These are phyloP conservation scores for Biancaea sappan DNA, from an alignment of 306 rosid species.

Conservation along the genomic window DNA sequence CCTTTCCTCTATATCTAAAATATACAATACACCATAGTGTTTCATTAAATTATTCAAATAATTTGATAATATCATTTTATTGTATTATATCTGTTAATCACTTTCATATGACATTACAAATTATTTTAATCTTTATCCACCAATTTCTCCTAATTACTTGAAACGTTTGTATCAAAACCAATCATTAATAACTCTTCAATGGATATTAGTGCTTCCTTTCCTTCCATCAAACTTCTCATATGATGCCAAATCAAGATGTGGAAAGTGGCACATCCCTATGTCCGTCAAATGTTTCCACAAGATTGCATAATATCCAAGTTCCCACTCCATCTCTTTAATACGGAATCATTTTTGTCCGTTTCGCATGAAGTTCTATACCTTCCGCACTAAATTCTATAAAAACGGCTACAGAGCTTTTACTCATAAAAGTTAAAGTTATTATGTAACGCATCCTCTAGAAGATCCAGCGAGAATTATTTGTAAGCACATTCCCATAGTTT, in stretches of 20 bases:
- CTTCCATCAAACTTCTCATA: not conserved
- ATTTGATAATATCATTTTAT: not conserved
- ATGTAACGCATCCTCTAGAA: not conserved
- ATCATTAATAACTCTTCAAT: not conserved
- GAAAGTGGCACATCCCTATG: not conserved
- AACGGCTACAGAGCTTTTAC: not conserved
- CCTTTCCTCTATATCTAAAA: slow-evolving; percentile 16
- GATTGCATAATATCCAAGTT: not conserved
- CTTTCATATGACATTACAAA: not conserved
- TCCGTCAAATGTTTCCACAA: not conserved
- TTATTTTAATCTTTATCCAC: not conserved
- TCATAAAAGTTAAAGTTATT: slow-evolving; percentile 3
- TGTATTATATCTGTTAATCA: not conserved
- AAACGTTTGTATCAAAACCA: slow-evolving; percentile 7
- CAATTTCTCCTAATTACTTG: not conserved
- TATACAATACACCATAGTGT: not conserved
- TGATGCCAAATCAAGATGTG: not conserved
- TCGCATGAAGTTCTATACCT: not conserved
- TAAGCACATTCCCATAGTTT: not conserved
- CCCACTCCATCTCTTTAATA: not conserved
- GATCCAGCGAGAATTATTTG: not conserved
- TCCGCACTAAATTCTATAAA: not conserved
- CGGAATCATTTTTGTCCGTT: not conserved
- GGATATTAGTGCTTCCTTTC: not conserved
- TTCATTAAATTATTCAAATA: not conserved